Percentiles rank a stretch among this genome's conserved stretches.
phyloP scores from a whole-genome alignment of 257 asterid species.

The Gentiana straminea region DNA sequence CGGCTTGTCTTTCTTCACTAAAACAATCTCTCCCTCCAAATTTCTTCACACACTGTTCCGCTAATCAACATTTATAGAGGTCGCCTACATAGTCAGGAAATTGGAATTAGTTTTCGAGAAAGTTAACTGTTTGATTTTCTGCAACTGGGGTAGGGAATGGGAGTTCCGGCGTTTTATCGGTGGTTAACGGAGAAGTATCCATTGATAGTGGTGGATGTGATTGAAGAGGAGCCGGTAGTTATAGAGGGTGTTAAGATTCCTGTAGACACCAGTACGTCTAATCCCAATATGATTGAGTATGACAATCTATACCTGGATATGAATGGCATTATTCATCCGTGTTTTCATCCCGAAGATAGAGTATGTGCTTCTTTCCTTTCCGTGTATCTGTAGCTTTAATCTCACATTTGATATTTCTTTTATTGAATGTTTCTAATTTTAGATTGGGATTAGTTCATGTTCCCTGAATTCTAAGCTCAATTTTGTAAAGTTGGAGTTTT shows the following conservation, averaged over 20 bases:
- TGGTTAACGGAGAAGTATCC: constrained; percentile 99
- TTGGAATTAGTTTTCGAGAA: no score
- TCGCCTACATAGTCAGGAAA: no score
- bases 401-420: no score
- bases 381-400: not conserved
- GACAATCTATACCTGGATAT: constrained; percentile 86
- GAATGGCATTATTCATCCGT: constrained; percentile 93
- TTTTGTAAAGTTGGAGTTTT: not conserved
- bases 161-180: constrained; percentile 96
- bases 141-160: constrained; percentile 32
- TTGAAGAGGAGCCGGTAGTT: constrained; percentile 76
- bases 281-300: constrained; percentile 72
- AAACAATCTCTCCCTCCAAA: no score
- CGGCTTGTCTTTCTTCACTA: no score
- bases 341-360: constrained; percentile 96
- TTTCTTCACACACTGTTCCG: no score
- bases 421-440: no score
- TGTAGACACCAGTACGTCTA: constrained; percentile 85
- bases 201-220: constrained; percentile 68
- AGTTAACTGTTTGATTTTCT: no score
- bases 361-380: constrained; percentile 28
- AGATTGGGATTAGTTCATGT: no score
- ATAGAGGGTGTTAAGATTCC: constrained; percentile 69
- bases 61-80: no score
- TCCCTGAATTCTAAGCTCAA: no score